A percentile compares a stretch with the other conserved stretches of the same genome.
Conservation (phyloP, 768 basidiomycete genomes). For the Scleroderma bovista region DNA sequence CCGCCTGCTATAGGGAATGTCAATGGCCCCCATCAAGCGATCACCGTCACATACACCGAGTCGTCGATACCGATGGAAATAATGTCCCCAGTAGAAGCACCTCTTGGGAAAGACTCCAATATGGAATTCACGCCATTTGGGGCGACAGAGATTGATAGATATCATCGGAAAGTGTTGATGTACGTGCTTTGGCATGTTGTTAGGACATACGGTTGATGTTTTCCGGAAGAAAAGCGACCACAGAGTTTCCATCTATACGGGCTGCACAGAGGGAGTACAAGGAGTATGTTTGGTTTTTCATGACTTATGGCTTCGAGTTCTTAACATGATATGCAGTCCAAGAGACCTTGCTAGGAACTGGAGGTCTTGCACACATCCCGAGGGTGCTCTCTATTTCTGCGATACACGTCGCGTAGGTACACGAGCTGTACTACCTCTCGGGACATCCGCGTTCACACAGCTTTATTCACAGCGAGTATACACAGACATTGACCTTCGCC, state of each 20-base stretch:
- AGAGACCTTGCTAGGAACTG: background rate
- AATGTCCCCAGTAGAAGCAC: no score
- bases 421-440: background rate
- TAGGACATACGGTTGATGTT: background rate
- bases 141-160: background rate
- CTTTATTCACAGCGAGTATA: conserved; percentile 1
- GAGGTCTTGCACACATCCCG: conserved; percentile 21
- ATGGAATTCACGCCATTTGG: background rate
- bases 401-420: conserved; percentile 14
- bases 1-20: no score
- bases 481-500: conserved; percentile 7
- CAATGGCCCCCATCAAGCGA: no score
- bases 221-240: background rate
- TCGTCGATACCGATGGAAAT: no score
- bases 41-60: no score
- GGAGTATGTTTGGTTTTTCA: background rate
- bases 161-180: conserved; percentile 1
- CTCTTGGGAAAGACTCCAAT: background rate
- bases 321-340: background rate
- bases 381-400: conserved; percentile 22
- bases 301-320: background rate
- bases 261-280: background rate
- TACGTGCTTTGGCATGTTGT: background rate
- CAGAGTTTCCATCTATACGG: background rate
- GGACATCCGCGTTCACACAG: background rate